Evolutionary conservation across 176 grass and related monocot genomes (phyloP).

Genomic region (Areca catechu): DNA sequence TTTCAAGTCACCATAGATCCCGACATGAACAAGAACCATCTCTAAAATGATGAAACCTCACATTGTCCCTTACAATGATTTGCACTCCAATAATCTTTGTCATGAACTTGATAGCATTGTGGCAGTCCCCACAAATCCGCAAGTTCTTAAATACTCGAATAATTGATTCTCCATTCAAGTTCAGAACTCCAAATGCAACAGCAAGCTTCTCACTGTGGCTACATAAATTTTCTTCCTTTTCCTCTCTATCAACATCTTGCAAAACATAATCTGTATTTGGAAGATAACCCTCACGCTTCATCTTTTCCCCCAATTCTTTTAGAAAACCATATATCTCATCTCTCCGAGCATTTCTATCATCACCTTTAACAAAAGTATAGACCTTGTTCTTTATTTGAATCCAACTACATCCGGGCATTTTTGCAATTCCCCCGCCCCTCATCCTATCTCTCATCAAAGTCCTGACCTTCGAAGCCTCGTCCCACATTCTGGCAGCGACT

Average conservation of each 20-base stretch:
- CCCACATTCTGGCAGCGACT: conserved; percentile 8
- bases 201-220: conserved; percentile 25
- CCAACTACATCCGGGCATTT: conserved; percentile 18
- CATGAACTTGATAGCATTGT: conserved; percentile 21
- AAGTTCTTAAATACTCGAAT: conserved; percentile 26
- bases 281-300: conserved; percentile 21
- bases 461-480: conserved; percentile 13
- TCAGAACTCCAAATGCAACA: conserved; percentile 19
- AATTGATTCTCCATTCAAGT: conserved; percentile 11
- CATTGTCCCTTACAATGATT: conserved; percentile 25
- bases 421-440: conserved; percentile 8
- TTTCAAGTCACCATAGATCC: conserved; percentile 12
- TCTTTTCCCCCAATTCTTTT: conserved; percentile 9
- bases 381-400: conserved; percentile 16
- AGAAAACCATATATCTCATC: conserved; percentile 18
- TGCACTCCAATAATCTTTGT: conserved; percentile 13
- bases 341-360: conserved; percentile 8
- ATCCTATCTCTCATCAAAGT: conserved; percentile 13
- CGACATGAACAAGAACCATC: conserved; percentile 20
- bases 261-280: conserved; percentile 14
- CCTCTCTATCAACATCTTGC: conserved; percentile 16
- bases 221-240: conserved; percentile 21
- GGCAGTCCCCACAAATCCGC: too few relatives aligned
- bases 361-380: conserved; percentile 24
- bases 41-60: conserved; percentile 30